Evolutionary conservation across 2,329 filamentous ascomycete genomes (phyloP).

Genomic region (Aspergillus ustus): DNA sequence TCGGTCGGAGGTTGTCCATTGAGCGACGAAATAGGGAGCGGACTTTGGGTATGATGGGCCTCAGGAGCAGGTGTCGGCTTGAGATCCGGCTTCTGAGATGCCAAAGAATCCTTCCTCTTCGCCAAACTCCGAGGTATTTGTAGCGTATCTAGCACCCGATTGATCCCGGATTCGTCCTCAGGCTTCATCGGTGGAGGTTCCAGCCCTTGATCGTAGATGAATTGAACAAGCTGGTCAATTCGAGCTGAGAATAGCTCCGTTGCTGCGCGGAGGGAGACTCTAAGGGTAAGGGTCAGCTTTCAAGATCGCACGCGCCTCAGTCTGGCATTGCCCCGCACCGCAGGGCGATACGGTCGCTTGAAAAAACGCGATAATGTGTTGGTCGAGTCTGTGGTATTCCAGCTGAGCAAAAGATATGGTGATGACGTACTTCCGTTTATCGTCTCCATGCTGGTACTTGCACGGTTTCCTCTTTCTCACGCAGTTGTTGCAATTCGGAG

Average conservation of each 20-base stretch:
- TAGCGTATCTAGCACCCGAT: constrained; percentile 44
- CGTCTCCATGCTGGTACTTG: constrained; percentile 44
- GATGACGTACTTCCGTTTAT: constrained; percentile 43
- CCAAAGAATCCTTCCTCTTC: background rate
- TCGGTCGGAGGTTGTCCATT: constrained; percentile 17
- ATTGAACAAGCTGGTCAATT: constrained; percentile 45
- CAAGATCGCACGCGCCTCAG: background rate
- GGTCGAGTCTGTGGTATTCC: background rate
- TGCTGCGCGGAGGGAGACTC: constrained; percentile 23
- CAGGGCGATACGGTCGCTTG: background rate
- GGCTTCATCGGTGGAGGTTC: constrained; percentile 45
- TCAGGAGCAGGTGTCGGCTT: background rate
- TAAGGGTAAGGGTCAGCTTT: constrained; percentile 11
- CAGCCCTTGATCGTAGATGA: constrained; percentile 48
- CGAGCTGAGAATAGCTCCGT: constrained; percentile 40
- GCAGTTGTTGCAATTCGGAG: constrained; percentile 45
- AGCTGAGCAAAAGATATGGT: background rate
- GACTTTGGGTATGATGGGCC: constrained; percentile 15
- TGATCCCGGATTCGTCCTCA: constrained; percentile 44
- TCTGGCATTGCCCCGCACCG: background rate
- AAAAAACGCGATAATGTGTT: too few relatives aligned
- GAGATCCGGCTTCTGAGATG: background rate
- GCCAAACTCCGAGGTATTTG: constrained; percentile 13
- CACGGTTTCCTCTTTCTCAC: constrained; percentile 44
- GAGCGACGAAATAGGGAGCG: constrained; percentile 12